Evolutionary conservation across 1,284 basidiomycete genomes (phyloP), one percentile per base, ranked within the genome.

Genomic region (Microbotryum silenes-acaulis): DNA sequence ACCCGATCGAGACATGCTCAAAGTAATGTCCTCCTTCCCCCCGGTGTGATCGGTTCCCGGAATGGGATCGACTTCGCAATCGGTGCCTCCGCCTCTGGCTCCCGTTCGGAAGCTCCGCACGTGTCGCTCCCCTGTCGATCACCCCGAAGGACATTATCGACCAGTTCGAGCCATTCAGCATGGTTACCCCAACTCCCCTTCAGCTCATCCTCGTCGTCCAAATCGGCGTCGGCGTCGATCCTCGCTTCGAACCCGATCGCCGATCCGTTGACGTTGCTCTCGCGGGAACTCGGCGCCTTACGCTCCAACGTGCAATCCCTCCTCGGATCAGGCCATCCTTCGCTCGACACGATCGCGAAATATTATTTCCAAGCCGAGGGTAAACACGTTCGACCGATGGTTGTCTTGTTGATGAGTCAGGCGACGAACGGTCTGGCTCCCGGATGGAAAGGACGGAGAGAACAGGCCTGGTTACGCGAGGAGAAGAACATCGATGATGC

Each of bases 361-460:
- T 96, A 92, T 77, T 97, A 97, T 78, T 96, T 97, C 75, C 80
- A 88, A 63, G 74, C 72, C 27, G 74, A 75, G 54, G 79, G 79
- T 4, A 96, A 96, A 74, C 91, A 97, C 73, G 81, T 97, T 27
- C 84, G 94, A 18, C 92, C 94, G 1, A 79, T 94, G 66, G 81
- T 97, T 51, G 89, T 97, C 37, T 82, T 98, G 33, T 83, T 98
- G 54, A 91, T 97, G 77, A 81, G 87, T 37, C 86, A 88, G 68
- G 94, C 93, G 10, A 96, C 92, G 33, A 96, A 97, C 72, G 89
- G 83, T 55, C 75, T 91, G 73, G 80, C 82, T 54, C 76, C 80
- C 58, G 71, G 80, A 72, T 79, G 84, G 79, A 68, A 81, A 59
- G 71, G 81, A 64, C 72, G 75, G 51, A 79, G 78, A 76, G 78